phyloP scores from a whole-genome alignment of 2,329 filamentous ascomycete species.

The Nothomitra cinnamomea region DNA sequence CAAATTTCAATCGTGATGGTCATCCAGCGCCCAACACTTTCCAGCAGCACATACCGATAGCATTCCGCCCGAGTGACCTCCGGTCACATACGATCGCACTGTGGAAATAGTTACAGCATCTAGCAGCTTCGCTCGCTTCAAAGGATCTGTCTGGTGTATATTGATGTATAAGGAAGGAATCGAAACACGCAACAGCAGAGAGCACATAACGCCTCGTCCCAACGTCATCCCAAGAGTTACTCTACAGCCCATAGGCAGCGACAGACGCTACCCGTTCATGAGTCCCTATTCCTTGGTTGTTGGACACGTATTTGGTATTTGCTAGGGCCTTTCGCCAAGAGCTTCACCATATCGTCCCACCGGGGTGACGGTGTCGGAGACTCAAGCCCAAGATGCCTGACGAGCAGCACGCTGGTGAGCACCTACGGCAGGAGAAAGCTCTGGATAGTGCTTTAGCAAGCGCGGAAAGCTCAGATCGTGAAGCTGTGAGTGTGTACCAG shows the following conservation, averaged over 20 bases:
- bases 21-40: too few relatives aligned
- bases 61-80: background rate
- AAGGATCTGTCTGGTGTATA: background rate
- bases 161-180: background rate
- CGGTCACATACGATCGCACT: background rate
- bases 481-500: slow-evolving; percentile 5
- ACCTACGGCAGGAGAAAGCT: background rate
- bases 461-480: slow-evolving; percentile 14
- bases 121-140: too few relatives aligned
- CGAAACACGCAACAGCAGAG: background rate
- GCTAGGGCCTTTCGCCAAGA: background rate
- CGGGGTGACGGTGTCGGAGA: background rate
- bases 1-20: too few relatives aligned
- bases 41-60: too few relatives aligned
- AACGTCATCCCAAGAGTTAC: too few relatives aligned
- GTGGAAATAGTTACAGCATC: too few relatives aligned
- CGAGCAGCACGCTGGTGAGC: background rate
- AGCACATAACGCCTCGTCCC: too few relatives aligned
- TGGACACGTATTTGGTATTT: background rate
- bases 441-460: slow-evolving; percentile 9
- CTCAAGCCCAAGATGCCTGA: background rate
- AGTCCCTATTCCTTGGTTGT: background rate
- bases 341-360: background rate
- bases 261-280: background rate
- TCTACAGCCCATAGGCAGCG: background rate